Percentiles rank a stretch among this genome's conserved stretches.
Evolutionary conservation across 148 eudicot genomes (phyloP).

Genomic region (Tetragonia tetragonoides): DNA sequence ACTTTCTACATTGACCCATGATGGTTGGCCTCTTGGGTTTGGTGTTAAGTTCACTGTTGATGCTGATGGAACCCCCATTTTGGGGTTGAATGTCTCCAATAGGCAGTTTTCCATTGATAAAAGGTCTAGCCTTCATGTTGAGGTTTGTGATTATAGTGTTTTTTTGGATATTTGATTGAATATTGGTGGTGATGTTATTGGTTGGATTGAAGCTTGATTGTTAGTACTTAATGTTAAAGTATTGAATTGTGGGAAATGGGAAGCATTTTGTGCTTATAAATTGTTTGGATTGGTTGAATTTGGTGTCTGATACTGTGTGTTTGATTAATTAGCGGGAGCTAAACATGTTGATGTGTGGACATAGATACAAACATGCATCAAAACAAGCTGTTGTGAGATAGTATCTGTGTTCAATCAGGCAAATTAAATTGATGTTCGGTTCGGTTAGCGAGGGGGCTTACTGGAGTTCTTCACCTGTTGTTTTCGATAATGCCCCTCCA

Average conservation of each 20-base stretch:
- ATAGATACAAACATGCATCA: neutral
- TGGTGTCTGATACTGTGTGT: neutral
- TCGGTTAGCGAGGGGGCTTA: too few species aligned
- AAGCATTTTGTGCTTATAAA: too few species aligned
- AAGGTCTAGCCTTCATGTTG: constrained; percentile 17
- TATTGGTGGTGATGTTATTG: neutral
- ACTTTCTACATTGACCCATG: constrained; percentile 54
- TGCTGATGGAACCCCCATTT: constrained; percentile 16
- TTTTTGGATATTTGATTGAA: neutral
- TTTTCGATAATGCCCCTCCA: too few species aligned
- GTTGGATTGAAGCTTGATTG: neutral
- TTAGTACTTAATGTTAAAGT: neutral
- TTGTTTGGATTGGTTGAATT: constrained; percentile 55
- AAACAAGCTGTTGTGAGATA: neutral
- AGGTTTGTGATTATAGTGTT: constrained; percentile 5
- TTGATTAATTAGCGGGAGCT: neutral
- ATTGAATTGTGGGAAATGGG: too few species aligned
- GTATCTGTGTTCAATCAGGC: neutral
- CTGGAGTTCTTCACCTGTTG: too few species aligned
- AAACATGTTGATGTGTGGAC: neutral
- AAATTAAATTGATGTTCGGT: too few species aligned
- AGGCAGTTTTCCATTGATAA: constrained; percentile 5
- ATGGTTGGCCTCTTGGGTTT: constrained; percentile 58
- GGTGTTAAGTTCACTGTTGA: constrained; percentile 5
- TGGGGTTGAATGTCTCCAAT: constrained; percentile 10